Conservation (phyloP, 352 stramenopile genomes). For the Pythium volutum region DNA sequence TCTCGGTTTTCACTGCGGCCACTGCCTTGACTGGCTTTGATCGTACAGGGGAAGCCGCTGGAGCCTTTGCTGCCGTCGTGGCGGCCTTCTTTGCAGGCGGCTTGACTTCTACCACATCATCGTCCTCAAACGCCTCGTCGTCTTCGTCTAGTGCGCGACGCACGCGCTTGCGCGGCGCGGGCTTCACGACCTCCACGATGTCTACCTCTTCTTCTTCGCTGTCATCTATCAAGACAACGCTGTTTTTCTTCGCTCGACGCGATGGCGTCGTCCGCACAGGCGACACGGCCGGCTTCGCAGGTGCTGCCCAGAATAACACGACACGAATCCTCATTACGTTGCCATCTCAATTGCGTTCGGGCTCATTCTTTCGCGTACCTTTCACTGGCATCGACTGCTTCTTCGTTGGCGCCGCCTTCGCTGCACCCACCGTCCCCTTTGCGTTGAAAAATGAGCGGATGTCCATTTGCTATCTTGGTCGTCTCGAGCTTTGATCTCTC, state of each 20-base stretch:
- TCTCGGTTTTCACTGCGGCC: not conserved
- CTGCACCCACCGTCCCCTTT: conserved; percentile 27
- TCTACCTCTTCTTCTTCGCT: conserved; percentile 40
- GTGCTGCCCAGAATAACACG: not conserved
- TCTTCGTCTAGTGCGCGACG: conserved; percentile 30
- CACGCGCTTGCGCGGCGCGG: conserved; percentile 32
- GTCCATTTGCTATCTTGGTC: conserved; percentile 49
- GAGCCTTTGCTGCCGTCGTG: not conserved
- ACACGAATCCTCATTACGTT: not conserved
- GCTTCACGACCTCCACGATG: conserved; percentile 25
- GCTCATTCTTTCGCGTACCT: conserved; percentile 1
- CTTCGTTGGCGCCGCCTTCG: conserved; percentile 16
- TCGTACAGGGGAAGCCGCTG: not conserved
- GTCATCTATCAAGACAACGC: conserved; percentile 59
- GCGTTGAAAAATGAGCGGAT: conserved; percentile 85
- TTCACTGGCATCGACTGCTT: conserved; percentile 20
- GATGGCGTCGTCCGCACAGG: conserved; percentile 26
- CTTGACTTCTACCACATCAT: conserved; percentile 16
- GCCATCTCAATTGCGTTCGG: not conserved
- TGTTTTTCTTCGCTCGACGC: conserved; percentile 36
- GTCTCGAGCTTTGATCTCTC: not conserved
- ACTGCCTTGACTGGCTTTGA: not conserved
- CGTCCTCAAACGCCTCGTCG: conserved; percentile 28
- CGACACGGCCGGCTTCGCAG: conserved; percentile 14
- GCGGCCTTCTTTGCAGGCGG: conserved; percentile 7